These are phyloP conservation scores for Alternaria gaisen DNA, from an alignment of 2,329 filamentous ascomycete genomes.

Conservation along the genomic window DNA sequence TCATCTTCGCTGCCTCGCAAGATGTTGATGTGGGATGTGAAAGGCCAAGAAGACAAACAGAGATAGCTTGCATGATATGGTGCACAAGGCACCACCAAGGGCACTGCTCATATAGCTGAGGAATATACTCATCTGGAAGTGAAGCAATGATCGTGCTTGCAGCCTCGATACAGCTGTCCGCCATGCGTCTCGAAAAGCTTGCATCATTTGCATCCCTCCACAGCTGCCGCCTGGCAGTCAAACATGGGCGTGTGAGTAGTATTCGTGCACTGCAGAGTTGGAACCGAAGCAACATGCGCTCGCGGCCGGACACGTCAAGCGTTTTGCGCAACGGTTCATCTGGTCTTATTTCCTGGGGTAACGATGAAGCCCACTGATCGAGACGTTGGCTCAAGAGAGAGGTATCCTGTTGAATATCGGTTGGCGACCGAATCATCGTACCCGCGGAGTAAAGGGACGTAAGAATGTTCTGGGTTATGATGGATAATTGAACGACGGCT, in stretches of 20 bases:
- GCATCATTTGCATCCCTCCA: conserved; percentile 27
- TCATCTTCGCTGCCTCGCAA: conserved; percentile 29
- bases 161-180: conserved; percentile 49
- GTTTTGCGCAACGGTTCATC: conserved; percentile 13
- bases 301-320: conserved; percentile 24
- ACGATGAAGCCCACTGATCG: conserved; percentile 43
- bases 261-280: conserved; percentile 51
- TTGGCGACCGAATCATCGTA: conserved; percentile 43
- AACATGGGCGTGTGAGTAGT: conserved; percentile 52
- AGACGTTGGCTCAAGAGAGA: conserved; percentile 42
- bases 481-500: conserved; percentile 38
- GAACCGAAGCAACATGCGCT: conserved; percentile 46
- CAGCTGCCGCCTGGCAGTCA: conserved; percentile 41
- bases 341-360: conserved; percentile 46
- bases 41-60: conserved; percentile 51
- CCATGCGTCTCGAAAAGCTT: conserved; percentile 43
- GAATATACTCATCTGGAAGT: conserved; percentile 46
- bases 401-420: conserved; percentile 48
- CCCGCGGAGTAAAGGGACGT: conserved; percentile 49
- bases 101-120: conserved; percentile 43
- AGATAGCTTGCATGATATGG: conserved; percentile 52
- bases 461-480: conserved; percentile 48
- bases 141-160: conserved; percentile 46
- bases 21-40: conserved; percentile 38
- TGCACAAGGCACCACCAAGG: conserved; percentile 56